phyloP scores from a whole-genome alignment of 129 eudicot species.

The Tagetes erecta region DNA sequence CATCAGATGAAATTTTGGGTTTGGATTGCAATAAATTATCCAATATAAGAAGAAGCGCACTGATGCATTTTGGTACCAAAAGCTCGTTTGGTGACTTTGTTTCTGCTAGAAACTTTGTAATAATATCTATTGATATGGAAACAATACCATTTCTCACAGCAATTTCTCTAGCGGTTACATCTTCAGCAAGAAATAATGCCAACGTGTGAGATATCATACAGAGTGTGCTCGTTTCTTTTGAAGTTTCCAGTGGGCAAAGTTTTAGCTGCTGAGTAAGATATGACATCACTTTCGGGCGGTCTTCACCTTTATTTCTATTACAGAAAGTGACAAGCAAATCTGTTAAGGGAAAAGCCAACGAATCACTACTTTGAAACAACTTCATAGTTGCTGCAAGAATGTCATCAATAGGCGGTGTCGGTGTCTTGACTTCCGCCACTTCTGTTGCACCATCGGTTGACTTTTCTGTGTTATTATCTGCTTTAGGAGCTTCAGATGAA shows the following conservation, averaged over 20 bases:
- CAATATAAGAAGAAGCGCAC: conserved; percentile 87
- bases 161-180: conserved; percentile 63
- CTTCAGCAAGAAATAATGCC: conserved; percentile 86
- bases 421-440: conserved; percentile 62
- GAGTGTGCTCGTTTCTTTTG: conserved; percentile 63
- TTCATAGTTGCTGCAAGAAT: conserved; percentile 85
- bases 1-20: conserved; percentile 59
- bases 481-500: conserved; percentile 80
- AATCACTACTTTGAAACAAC: conserved; percentile 75
- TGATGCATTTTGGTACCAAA: conserved; percentile 64
- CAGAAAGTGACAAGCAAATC: conserved; percentile 87
- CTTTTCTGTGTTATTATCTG: conserved; percentile 55
- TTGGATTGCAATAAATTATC: conserved; percentile 76
- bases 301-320: conserved; percentile 90
- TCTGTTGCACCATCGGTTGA: conserved; percentile 53
- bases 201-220: conserved; percentile 76
- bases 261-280: conserved; percentile 76
- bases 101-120: conserved; percentile 52
- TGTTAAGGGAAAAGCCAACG: conserved; percentile 75
- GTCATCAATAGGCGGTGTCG: conserved; percentile 85
- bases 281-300: conserved; percentile 69
- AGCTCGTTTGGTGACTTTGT: conserved; percentile 46
- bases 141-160: conserved; percentile 71
- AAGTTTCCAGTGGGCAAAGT: conserved; percentile 65
- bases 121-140: conserved; percentile 55